Conservation (phyloP, 257 asterid species). For the Capsicum pubescens region DNA sequence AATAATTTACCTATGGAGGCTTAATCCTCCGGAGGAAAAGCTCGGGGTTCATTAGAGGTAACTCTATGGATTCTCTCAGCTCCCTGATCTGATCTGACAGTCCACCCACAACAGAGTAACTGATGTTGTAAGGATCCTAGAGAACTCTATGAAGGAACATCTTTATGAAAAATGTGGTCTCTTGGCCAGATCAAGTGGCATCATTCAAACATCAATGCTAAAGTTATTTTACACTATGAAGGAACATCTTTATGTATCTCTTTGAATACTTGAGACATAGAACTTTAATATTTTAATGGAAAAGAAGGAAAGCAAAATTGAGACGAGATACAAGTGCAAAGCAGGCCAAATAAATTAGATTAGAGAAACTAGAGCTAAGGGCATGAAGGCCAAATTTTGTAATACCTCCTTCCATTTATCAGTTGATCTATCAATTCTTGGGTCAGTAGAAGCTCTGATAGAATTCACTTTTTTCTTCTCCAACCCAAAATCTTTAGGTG, state of each 20-base stretch:
- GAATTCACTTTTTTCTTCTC: conserved; percentile 41
- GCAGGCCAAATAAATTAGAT: no score
- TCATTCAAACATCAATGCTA: not conserved
- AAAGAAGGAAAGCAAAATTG: not conserved
- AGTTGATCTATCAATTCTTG: no score
- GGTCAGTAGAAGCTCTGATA: conserved; percentile 47
- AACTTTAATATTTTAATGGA: not conserved
- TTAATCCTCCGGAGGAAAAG: conserved; percentile 91
- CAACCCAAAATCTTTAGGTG: conserved; percentile 44
- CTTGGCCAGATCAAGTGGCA: no score
- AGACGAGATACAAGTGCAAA: no score
- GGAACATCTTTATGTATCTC: not conserved
- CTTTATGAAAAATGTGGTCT: no score
- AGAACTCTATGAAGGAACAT: no score
- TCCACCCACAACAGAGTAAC: conserved; percentile 98
- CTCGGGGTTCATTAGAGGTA: conserved; percentile 96
- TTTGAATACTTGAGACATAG: not conserved
- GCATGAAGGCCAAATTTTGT: no score
- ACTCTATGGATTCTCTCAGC: conserved; percentile 88
- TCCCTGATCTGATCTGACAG: conserved; percentile 92
- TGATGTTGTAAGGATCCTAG: conserved; percentile 86
- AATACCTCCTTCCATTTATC: no score
- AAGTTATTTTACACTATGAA: not conserved
- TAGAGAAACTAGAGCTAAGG: no score
- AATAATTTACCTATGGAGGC: conserved; percentile 82